Conservation (phyloP, 2,329 filamentous ascomycete species). For the Calcarisporium arbuscula region DNA sequence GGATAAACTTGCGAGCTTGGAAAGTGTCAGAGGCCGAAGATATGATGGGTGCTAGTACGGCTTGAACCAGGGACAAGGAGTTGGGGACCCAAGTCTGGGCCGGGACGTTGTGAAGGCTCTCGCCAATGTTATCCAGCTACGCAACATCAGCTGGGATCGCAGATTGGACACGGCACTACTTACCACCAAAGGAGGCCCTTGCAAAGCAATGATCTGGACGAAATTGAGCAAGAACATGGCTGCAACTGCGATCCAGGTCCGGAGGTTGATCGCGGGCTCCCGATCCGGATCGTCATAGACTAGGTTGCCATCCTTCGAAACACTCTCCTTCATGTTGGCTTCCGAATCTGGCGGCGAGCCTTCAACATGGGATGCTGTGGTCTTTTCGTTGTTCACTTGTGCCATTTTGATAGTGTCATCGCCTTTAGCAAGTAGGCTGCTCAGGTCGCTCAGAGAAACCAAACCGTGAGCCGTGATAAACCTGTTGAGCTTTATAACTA, state of each 20-base stretch:
- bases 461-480: too few relatives aligned
- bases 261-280: conserved; percentile 3
- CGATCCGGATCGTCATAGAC: neutral
- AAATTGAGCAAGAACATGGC: conserved; percentile 4
- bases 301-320: neutral
- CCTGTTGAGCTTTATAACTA: too few relatives aligned
- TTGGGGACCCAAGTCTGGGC: conserved; percentile 3
- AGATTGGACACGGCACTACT: neutral
- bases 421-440: too few relatives aligned
- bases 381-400: too few relatives aligned
- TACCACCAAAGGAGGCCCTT: conserved; percentile 5
- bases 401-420: too few relatives aligned
- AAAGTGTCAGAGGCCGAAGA: conserved; percentile 2
- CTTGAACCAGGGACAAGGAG: conserved; percentile 1
- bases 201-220: conserved; percentile 3
- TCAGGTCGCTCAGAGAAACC: too few relatives aligned
- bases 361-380: neutral
- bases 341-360: neutral
- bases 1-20: conserved; percentile 3
- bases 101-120: neutral
- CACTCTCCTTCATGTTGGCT: neutral
- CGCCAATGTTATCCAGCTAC: conserved; percentile 2
- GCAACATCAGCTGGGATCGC: neutral
- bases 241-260: conserved; percentile 3
- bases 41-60: conserved; percentile 2